A percentile compares a stretch with the other conserved stretches of the same genome.
These are phyloP conservation scores for Cladosporium sp. DNA, from an alignment of 2,329 filamentous ascomycete species.

Conservation along the genomic window DNA sequence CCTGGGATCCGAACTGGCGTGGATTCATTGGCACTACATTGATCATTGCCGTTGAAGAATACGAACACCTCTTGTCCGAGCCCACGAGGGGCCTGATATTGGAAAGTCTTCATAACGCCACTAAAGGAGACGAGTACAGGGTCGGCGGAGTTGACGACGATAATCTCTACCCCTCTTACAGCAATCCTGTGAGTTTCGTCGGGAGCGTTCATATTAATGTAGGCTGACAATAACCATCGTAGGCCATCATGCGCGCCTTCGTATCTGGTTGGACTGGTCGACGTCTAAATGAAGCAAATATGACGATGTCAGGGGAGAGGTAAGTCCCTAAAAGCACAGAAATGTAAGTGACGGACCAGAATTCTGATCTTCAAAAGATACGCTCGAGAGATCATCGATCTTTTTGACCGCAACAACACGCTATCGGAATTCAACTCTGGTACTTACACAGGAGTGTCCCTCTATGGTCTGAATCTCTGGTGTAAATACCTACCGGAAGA, in stretches of 20 bases:
- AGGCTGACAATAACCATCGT: neutral
- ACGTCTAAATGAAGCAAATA: conserved; percentile 52
- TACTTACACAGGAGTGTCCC: conserved; percentile 60
- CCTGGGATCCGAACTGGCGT: conserved; percentile 63
- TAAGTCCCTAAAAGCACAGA: no score
- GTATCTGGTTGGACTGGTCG: conserved; percentile 57
- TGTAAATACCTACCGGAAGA: conserved; percentile 54
- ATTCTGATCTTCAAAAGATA: no score
- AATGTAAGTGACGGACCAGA: no score
- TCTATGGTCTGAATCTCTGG: conserved; percentile 57
- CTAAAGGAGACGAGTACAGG: conserved; percentile 57
- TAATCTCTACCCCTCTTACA: conserved; percentile 60
- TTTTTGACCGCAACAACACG: conserved; percentile 54
- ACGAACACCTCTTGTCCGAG: conserved; percentile 43
- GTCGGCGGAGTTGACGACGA: conserved; percentile 58
- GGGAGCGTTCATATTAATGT: neutral
- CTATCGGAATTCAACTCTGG: conserved; percentile 61
- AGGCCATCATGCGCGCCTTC: conserved; percentile 59
- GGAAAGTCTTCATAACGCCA: conserved; percentile 52
- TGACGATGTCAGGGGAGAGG: conserved; percentile 56
- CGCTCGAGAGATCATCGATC: conserved; percentile 52
- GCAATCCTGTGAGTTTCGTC: conserved; percentile 41
- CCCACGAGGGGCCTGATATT: conserved; percentile 45
- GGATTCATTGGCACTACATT: conserved; percentile 59
- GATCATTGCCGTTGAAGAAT: conserved; percentile 58